Base-by-base conservation (phyloP, 163 green algal species). In the Prototheca cutis region DNA sequence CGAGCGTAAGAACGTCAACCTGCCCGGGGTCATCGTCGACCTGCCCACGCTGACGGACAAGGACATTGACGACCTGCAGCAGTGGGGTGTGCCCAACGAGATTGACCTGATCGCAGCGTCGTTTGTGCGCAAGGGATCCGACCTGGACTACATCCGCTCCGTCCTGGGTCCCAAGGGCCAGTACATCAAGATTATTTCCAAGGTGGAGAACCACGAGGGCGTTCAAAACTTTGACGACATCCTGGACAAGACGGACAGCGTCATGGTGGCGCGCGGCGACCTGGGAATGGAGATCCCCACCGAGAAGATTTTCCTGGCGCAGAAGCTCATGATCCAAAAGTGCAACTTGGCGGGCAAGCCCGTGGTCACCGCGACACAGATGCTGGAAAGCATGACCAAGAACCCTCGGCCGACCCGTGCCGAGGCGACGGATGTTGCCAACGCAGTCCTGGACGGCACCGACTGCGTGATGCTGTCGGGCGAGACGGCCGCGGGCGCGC, bases 311-410 rank as follows among this genome's bases (percentile, higher is more conserved):
- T 94, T 94, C 75, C 73, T 94, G 55, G 90, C 88, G 19, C 90
- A 98, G 78, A 96, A 97, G 80, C 89, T 95, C 76, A 96, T 98
- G 87, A 98, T 98, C 75, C 85, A 94, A 55, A 90, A 93, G 64
- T 95, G 87, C 78, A 98, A 98, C 80, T 79, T 76, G 61, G 78
- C 61, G 34, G 80, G 89, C 57, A 98, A 96, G 75, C 89, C 89
- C 5, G 90, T 98, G 49, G 91, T 98, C 75, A 96, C 89, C n/a
- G 91, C 91, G 30, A 98, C 91, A 27, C 82, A 93, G 71, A 94
- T 91, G 83, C 73, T 96, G 15, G 88, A 96, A 77, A 87, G 71
- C 40, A 96, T 96, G 89, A 80, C 84, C 63, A 93, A 94, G 78
- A 95, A 93, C 77, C 87, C 90, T 3, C 78, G 88, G 1, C 91